Evolutionary conservation across 192 early-diverging fungal genomes (phyloP), one percentile per base, ranked within the genome.

Genomic region (Backusella circina): DNA sequence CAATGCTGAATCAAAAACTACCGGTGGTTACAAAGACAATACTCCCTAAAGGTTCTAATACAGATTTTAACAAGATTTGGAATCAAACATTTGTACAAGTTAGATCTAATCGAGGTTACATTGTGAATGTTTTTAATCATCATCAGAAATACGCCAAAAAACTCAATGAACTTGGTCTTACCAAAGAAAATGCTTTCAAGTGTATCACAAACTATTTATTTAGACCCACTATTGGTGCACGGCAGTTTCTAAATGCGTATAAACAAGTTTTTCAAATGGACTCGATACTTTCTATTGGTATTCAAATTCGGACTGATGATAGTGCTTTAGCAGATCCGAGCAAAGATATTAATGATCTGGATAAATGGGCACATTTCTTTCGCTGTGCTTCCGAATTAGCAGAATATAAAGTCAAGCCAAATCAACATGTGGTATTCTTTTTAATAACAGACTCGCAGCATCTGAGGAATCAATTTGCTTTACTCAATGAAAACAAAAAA

Each of bases 151-250:
- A 85, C 67, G 44, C 77, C 3, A 23, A 71, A 31, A 41, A 54
- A 26, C 39, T 83, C 33, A 64, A 77, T 0, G 31, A 66, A 3
- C 81, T 85, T 66, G 84, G 84, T 9, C 50, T 85, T 18, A 78
- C 67, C 9, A 73, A 72, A 35, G 77, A 83, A 51, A 85, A 83
- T 28, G 41, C 84, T 1, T 79, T 85, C 75, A 80, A 80, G 21
- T 85, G 84, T 38, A 18, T 85, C 33, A 70, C 83, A 26, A 78
- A 85, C 41, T 85, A 72, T 32, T 41, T 85, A 32, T 85, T 85
- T 39, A 71, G 74, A 3, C 84, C 84, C 8, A 80, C 76, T 8
- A 72, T 83, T 50, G 73, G 67, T 4, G 70, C 79, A 28, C 37
- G 80, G 18, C 77, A 69, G 4, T 85, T 79, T 57, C 65, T 84